Evolutionary conservation across 768 basidiomycete species (phyloP).

Genomic region (Tricholoma sp.): DNA sequence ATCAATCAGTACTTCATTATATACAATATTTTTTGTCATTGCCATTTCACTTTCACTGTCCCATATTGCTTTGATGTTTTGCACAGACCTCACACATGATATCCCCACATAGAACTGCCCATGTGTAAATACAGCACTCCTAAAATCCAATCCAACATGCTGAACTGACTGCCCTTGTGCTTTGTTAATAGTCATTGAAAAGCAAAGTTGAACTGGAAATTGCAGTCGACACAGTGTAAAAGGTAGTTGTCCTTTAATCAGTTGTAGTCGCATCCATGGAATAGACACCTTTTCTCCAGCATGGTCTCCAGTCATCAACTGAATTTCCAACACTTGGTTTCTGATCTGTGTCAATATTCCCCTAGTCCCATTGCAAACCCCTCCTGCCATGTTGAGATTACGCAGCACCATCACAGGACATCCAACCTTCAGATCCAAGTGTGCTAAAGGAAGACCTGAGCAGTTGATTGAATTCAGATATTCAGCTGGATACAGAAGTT

Average conservation of each 20-base stretch:
- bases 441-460: constrained; percentile 33
- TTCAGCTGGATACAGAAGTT: constrained; percentile 28
- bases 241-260: not conserved
- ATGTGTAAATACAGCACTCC: not conserved
- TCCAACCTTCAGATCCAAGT: constrained; percentile 6
- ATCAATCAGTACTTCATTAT: not conserved
- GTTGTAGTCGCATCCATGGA: not conserved
- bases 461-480: constrained; percentile 33
- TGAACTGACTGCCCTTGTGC: not conserved
- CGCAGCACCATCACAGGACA: not conserved
- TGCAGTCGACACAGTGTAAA: not conserved
- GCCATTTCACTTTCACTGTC: not conserved
- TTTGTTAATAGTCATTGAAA: not conserved
- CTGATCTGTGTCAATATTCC: too few relatives aligned
- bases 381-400: too few relatives aligned
- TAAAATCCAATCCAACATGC: not conserved
- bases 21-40: not conserved
- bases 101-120: not conserved
- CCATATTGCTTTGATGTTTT: not conserved
- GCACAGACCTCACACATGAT: not conserved
- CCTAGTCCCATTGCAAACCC: too few relatives aligned
- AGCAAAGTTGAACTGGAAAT: not conserved
- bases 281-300: not conserved
- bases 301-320: too few relatives aligned
- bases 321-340: too few relatives aligned